Conservation (phyloP, 2,329 filamentous ascomycete genomes). For the Calycina herbarum region DNA sequence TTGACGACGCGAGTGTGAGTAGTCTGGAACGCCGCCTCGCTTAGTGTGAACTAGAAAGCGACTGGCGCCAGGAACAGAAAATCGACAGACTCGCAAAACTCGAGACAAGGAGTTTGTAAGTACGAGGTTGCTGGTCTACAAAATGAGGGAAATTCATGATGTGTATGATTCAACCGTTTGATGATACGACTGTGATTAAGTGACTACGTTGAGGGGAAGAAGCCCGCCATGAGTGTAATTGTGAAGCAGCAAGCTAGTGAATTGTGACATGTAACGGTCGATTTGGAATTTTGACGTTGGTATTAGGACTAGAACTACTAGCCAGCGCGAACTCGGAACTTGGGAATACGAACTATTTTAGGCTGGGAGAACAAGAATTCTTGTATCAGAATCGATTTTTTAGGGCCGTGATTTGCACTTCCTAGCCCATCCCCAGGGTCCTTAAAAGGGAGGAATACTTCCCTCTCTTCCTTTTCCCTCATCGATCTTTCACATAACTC, state of each 20-base stretch:
- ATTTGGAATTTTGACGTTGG: background rate
- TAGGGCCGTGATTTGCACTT: too few species aligned
- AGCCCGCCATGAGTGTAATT: background rate
- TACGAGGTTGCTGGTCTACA: background rate
- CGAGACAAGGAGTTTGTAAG: background rate
- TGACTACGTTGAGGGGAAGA: background rate
- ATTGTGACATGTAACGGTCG: background rate
- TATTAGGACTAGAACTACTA: too few species aligned
- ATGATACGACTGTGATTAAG: background rate
- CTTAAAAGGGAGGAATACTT: too few species aligned
- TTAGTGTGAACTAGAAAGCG: background rate
- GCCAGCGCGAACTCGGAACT: too few species aligned
- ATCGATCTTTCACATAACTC: too few species aligned
- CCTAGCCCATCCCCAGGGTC: too few species aligned
- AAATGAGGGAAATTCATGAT: background rate
- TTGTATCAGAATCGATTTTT: too few species aligned
- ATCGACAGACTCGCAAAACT: background rate
- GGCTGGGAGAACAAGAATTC: too few species aligned
- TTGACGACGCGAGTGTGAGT: background rate
- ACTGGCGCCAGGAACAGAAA: background rate
- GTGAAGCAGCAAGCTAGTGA: background rate
- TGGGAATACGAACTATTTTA: too few species aligned
- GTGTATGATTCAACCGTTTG: background rate
- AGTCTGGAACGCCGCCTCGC: background rate
- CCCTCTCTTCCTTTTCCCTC: too few species aligned